Base-by-base conservation (phyloP, 805 yeast species). In the Cyberlindnera subsufficiens region DNA sequence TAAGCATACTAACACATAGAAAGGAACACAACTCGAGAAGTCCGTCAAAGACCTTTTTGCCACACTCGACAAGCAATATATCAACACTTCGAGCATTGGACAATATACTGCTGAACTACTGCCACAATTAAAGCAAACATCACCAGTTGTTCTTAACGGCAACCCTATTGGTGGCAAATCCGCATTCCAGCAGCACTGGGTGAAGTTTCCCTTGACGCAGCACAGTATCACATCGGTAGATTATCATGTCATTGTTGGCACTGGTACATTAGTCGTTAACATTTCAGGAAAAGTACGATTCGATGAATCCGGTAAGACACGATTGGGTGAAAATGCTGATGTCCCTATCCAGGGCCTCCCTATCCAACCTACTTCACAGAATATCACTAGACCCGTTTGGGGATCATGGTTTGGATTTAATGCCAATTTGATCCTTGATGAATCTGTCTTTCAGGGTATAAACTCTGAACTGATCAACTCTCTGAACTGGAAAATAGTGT, bases 371-470 rank as follows among this genome's bases (percentile, higher is more conserved):
- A 19, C 30, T 5, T 37, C 40, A n/a, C 17, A 25, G n/a, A 16
- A 30, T 3, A 9, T 15, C n/a, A 40, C 29, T 25, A 44, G 53
- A 39, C 43, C 47, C 1, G 29, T 42, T 19, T 83, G 85, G 83
- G 80, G 91, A 7, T 67, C 82, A 6, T 78, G 85, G 78, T 78
- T 75, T 56, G 93, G 91, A 3, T 79, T 80, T 35, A 74, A 75
- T 42, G 52, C 82, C 31, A 77, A 71, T 48, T 51, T 83, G 51
- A 76, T 82, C 14, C 71, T 77, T 9, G 88, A 83, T 59, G 83
- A 78, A 43, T 52, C 63, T 14, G 58, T 74, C 13, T 56, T 64
- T 38, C 56, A 53, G 31, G 61, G 61, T 39, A 63, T 61, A 22
- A 57, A 59, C 51, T 46, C 65, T 55, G 83, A 78, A 48, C 60